Evolutionary conservation across 148 eudicot genomes (phyloP), one percentile per base, ranked within the genome.

Genomic region (Selenicereus undatus): DNA sequence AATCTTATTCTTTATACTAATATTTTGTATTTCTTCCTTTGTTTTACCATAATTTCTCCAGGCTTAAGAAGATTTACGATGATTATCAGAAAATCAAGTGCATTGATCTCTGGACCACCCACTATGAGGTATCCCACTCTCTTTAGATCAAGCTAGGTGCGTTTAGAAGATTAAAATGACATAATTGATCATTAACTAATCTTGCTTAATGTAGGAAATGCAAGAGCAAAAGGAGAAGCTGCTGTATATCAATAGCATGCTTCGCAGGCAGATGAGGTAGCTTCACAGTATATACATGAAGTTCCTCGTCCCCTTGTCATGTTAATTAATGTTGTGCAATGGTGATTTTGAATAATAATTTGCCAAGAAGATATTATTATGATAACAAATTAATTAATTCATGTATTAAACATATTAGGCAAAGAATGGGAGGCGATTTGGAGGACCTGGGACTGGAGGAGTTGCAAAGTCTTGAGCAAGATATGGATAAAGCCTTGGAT

Each of bases 11-110:
- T 36, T 36, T 36, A 36, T 36, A 4, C 39, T 36, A 36, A 36
- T 36, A 36, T 36, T 36, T 36, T 2, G 4, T 36, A 4, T 48
- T 9, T 11, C 10, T 9, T 9, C 7, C 7, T 48, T 48, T 48
- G 51, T 1, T 11, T 48, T 39, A 39, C 43, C 2, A 39, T 39
- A 4, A 4, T 39, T 39, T 39, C 43, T 48, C 52, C 52, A 91
- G 93, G 86, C 86, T 90, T n/a, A 90, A 91, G 79, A 85, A 84
- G 80, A 90, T 91, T 24, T 89, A 85, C n/a, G 95, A 91, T 85
- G 86, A 86, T 43, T 91, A 91, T 69, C 94, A 91, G 82, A 81
- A 76, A 74, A 32, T 85, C 54, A 54, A 71, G 60, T 88, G 85
- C 29, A 76, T 82, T 79, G 92, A 91, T 88, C 80, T 91, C 4